These are phyloP conservation scores for Cryptococcus amylolentus DNA, from an alignment of 1,284 basidiomycete species.

Conservation along the genomic window DNA sequence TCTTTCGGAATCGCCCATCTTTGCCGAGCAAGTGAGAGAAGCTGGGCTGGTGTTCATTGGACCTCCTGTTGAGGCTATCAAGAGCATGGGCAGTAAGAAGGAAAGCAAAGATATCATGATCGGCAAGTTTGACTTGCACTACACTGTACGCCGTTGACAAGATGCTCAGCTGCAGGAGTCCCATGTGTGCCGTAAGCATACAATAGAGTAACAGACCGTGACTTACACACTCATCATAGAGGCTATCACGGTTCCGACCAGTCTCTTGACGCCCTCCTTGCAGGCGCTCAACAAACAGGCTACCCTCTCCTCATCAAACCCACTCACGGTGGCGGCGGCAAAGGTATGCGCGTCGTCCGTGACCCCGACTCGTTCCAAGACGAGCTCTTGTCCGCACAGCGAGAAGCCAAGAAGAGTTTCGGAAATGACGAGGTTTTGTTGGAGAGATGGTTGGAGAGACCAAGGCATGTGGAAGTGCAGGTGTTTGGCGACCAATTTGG, in stretches of 20 bases:
- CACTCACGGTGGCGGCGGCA: conserved; percentile 68
- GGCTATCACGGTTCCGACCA: conserved; percentile 57
- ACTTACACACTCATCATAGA: conserved; percentile 26
- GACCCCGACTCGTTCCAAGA: conserved; percentile 56
- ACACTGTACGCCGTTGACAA: not conserved
- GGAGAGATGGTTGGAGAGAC: conserved; percentile 79
- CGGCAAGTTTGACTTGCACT: conserved; percentile 50
- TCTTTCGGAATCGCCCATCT: conserved; percentile 67
- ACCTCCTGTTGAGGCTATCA: conserved; percentile 59
- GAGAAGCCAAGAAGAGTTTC: conserved; percentile 81
- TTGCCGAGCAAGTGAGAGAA: conserved; percentile 55
- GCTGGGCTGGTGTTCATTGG: conserved; percentile 62
- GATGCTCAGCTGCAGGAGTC: conserved; percentile 68
- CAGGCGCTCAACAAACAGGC: conserved; percentile 53
- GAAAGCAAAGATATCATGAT: conserved; percentile 78
- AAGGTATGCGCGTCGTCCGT: conserved; percentile 64
- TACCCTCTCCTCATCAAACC: conserved; percentile 67
- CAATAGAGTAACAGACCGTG: not conserved
- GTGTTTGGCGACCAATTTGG: conserved; percentile 78
- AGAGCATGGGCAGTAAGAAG: conserved; percentile 62
- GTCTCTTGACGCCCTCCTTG: conserved; percentile 53
- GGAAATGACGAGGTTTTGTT: conserved; percentile 80
- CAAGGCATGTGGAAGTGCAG: conserved; percentile 84
- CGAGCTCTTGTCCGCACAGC: conserved; percentile 74
- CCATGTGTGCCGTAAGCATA: conserved; percentile 88